Conservation (phyloP, 257 asterid genomes). For the Eustoma russellianum region DNA sequence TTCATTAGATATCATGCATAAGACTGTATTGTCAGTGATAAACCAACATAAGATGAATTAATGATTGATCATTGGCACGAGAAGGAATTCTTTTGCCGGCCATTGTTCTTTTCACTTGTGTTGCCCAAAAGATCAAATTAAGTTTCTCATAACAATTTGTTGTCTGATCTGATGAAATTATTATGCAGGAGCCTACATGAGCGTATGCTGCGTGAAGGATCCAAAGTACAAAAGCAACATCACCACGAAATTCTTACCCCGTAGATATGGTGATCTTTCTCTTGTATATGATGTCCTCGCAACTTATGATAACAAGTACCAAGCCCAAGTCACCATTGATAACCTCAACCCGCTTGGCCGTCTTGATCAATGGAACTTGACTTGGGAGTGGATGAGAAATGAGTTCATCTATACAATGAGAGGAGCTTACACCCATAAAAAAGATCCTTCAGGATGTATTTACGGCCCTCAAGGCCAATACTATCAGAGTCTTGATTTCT, state of each 20-base stretch:
- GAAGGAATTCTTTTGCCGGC: no score
- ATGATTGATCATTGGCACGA: no score
- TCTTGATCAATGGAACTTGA: slow-evolving; percentile 84
- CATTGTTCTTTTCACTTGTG: no score
- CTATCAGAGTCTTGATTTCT: slow-evolving; percentile 67
- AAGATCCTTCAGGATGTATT: slow-evolving; percentile 66
- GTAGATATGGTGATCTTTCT: slow-evolving; percentile 53
- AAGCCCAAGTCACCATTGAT: slow-evolving; percentile 79
- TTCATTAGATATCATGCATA: no score
- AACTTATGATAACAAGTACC: slow-evolving; percentile 52
- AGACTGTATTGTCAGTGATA: no score
- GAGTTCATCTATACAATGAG: slow-evolving; percentile 79
- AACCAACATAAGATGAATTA: no score
- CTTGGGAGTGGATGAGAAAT: slow-evolving; percentile 95
- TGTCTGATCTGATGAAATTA: not conserved
- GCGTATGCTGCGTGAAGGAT: slow-evolving; percentile 67
- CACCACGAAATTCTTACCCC: slow-evolving; percentile 44
- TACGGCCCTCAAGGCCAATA: slow-evolving; percentile 84
- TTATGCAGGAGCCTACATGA: slow-evolving; percentile 48
- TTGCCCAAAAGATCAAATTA: no score
- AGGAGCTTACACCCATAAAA: slow-evolving; percentile 70
- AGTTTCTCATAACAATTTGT: no score
- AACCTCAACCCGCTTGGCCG: slow-evolving; percentile 83
- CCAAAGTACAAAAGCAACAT: slow-evolving; percentile 43
- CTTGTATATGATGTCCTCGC: slow-evolving; percentile 63